Percentiles rank a stretch among this genome's conserved stretches.
These are phyloP conservation scores for Phellopilus nigrolimitatus DNA, from an alignment of 1,284 basidiomycete genomes.

Conservation along the genomic window DNA sequence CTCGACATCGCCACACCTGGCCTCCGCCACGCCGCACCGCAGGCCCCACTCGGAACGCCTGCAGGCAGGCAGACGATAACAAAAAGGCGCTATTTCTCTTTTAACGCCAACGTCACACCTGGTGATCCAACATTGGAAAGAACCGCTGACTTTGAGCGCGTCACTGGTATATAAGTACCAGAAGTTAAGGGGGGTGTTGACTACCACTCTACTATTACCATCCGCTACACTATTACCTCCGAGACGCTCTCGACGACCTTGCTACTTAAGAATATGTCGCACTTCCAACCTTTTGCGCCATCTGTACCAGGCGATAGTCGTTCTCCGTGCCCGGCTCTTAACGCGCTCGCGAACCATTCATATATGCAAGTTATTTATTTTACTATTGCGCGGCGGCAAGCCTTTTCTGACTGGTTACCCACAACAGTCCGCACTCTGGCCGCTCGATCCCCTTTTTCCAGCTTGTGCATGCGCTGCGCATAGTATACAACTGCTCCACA, in stretches of 20 bases:
- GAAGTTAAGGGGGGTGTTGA: too few species aligned
- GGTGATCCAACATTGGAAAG: too few species aligned
- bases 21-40: too few species aligned
- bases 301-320: slow-evolving; percentile 28
- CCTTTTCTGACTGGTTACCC: background rate
- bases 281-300: slow-evolving; percentile 7
- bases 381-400: background rate
- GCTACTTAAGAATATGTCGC: background rate
- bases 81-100: too few species aligned
- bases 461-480: slow-evolving; percentile 40
- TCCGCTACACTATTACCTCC: background rate
- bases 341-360: slow-evolving; percentile 44
- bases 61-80: too few species aligned
- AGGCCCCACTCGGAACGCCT: too few species aligned
- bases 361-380: slow-evolving; percentile 31
- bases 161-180: too few species aligned
- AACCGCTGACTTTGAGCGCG: too few species aligned
- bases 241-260: background rate
- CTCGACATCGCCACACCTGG: too few species aligned
- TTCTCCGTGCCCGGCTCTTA: slow-evolving; percentile 45
- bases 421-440: slow-evolving; percentile 45
- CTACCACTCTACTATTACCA: too few species aligned
- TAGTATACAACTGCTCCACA: slow-evolving; percentile 50
- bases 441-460: slow-evolving; percentile 40
- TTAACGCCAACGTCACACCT: too few species aligned